Base-by-base conservation (phyloP, 352 stramenopile genomes). In the Phytophthora syringae region DNA sequence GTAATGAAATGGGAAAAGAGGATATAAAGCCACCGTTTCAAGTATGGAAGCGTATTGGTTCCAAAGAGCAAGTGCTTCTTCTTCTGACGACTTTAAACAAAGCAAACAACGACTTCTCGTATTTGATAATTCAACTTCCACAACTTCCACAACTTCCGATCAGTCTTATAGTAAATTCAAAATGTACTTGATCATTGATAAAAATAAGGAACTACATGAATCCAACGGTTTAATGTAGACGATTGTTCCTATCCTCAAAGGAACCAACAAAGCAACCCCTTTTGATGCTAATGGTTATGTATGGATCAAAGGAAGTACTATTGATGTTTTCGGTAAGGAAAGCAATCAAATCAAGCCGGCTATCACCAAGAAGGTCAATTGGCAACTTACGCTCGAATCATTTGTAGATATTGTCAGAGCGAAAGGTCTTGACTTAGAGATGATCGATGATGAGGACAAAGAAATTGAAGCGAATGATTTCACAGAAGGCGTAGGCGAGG, bases 231-330 rank as follows among this genome's bases (percentile, higher is more conserved):
- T 60, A n/a, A 58, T 40, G 27, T 59, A 69, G 52, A 63, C 48
- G 34, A 69, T 63, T 21, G 24, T 56, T 51, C 61, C 53, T 40
- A 47, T 64, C n/a, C 47, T 70, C 37, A 64, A 58, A 12, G 50
- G 37, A 12, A 55, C 32, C 16, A 30, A 7, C 50, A 64, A 48
- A 64, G 36, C 48, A 39, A 52, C 52, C 45, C 45, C 43, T n/a
- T 55, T 60, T 22, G 61, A 64, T 64, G 51, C 24, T 42, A 43
- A n/a, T 57, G 44, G 52, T 45, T 68, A 68, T 45, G 24, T 62
- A 20, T 68, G 60, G 60, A 52, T 68, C 40, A 24, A 62, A 52
- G 43, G 45, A 21, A 40, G 12, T 45, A 49, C 60, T 43, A 53
- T 62, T 48, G 44, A 43, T 21, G 52, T 68, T 39, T 68, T 68